Evolutionary conservation across 2,329 filamentous ascomycete species (phyloP), one percentile per base, ranked within the genome.

Genomic region (Pyricularia pennisetigena): DNA sequence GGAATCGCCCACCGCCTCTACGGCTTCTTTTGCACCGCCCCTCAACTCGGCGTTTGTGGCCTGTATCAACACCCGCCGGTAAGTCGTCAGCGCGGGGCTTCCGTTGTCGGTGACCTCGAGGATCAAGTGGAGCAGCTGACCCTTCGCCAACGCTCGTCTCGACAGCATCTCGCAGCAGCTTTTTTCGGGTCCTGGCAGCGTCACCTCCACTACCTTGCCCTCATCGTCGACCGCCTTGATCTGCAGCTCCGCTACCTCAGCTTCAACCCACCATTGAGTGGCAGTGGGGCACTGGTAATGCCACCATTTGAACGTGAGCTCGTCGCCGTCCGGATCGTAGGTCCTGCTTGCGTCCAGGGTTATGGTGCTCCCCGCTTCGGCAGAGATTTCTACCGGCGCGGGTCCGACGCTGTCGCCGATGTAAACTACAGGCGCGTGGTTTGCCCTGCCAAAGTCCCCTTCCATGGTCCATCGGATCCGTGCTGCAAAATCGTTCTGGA

Each of bases 71-170:
- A 84, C 75, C n/a, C 83, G 73, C 66, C 80, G 77, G 73, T 85
- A 85, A 64, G 76, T 81, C 59, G 80, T 83, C 71, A 85, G 72
- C 7, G 75, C 73, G 24, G 80, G 80, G 4, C 73, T 75, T 1
- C 82, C 82, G n/a, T 75, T 73, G 68, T 83, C 80, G 14, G 74
- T 79, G 4, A 84, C 82, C 69, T 83, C 80, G 1, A 85, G 75
- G 30, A 85, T 80, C 62, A 84, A 69, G 73, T 85, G 82, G 69
- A 84, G 74, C 61, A 79, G 70, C 26, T 54, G 65, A n/a, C 65
- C 65, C 26, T 54, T 67, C 16, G 49, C 65, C 10, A 71, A 54
- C 23, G 68, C 66, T 10, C 67, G 67, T 30, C 69, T 69, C 16
- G 69, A 65, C 16, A 68, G 41, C 24, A 68, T 23, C 2, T 54